Base-by-base conservation (phyloP, 768 basidiomycete genomes). In the Terana coerulea region DNA sequence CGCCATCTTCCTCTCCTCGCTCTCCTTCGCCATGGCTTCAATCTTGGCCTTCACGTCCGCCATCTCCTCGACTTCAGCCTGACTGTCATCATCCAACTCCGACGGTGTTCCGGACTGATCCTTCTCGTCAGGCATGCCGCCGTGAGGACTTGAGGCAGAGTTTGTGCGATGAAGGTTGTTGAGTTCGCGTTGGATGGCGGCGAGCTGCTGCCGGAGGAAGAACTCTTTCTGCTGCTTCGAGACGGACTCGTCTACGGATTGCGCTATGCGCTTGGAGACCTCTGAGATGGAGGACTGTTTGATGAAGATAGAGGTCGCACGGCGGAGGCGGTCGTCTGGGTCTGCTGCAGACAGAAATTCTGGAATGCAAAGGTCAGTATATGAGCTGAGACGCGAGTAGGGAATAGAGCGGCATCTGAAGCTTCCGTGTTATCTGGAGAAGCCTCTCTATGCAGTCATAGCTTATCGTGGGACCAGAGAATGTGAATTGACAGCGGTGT, bases 171-270 rank as follows among this genome's bases (percentile, higher is more conserved):
- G 74, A 68, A 88, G 71, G 33, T 75, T 72, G 45, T 81, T 75
- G 25, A 93, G 75, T 64, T 95, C 83, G 34, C 86, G 80, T 50
- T 88, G 83, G 43, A 90, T 91, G 17, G 86, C 88, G 2, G 86
- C 80, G 12, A 89, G 80, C 59, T 91, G 90, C 58, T 91, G 90
- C 21, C 88, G 82, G 2, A 92, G 75, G 72, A 90, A 91, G 61
- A 85, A 86, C 53, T 91, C 90, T 61, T 91, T 91, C 68, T 92
- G 90, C 59, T 91, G 90, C 51, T 88, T 90, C 22, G 86, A 88
- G n/a, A 91, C 76, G 3, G 83, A 83, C 63, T 92, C 89, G 56
- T 89, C 88, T 10, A 92, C 85, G 19, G 86, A 83, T 26, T 80
- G 78, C 3, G 87, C 83, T 46, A 92, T 88, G 72, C 88, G 91